Evolutionary conservation across 2,329 filamentous ascomycete genomes (phyloP).

Genomic region (Paracorniculantispora psalliotae): DNA sequence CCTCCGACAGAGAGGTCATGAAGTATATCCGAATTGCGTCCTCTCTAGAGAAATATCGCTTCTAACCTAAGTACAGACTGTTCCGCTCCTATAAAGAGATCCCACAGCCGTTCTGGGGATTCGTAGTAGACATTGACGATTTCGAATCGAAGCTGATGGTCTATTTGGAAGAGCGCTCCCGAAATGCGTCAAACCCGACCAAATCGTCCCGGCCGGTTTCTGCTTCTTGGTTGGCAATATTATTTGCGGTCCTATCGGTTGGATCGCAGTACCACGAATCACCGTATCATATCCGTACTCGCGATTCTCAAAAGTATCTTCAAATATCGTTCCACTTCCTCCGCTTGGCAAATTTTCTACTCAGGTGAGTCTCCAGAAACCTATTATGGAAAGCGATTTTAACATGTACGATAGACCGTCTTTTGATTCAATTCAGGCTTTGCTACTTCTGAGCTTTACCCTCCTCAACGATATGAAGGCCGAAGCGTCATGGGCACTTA

Average conservation of each 20-base stretch:
- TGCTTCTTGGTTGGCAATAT: constrained; percentile 60
- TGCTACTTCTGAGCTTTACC: constrained; percentile 59
- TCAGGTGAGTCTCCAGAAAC: constrained; percentile 38
- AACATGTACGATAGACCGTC: constrained; percentile 43
- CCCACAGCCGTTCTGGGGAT: constrained; percentile 63
- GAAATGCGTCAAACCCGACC: constrained; percentile 43
- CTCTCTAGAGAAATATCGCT: background rate
- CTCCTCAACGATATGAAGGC: constrained; percentile 66
- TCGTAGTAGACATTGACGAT: constrained; percentile 61
- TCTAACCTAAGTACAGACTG: constrained; percentile 35
- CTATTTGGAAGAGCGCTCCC: constrained; percentile 59
- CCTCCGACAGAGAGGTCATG: constrained; percentile 61
- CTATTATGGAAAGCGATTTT: background rate
- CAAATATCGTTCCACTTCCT: constrained; percentile 63
- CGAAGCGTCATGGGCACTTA: constrained; percentile 61
- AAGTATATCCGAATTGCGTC: constrained; percentile 46
- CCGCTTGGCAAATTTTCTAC: constrained; percentile 57
- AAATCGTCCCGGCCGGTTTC: constrained; percentile 50
- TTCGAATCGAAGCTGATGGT: constrained; percentile 60
- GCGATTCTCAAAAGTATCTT: constrained; percentile 56
- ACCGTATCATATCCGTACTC: constrained; percentile 55
- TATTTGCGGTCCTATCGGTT: constrained; percentile 61
- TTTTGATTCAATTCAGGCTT: constrained; percentile 60
- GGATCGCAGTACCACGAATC: constrained; percentile 63
- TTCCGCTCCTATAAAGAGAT: constrained; percentile 64